A percentile compares a stretch with the other conserved stretches of the same genome.
These are phyloP conservation scores for Ascochyta rabiei DNA, from an alignment of 2,329 filamentous ascomycete species.

Conservation along the genomic window DNA sequence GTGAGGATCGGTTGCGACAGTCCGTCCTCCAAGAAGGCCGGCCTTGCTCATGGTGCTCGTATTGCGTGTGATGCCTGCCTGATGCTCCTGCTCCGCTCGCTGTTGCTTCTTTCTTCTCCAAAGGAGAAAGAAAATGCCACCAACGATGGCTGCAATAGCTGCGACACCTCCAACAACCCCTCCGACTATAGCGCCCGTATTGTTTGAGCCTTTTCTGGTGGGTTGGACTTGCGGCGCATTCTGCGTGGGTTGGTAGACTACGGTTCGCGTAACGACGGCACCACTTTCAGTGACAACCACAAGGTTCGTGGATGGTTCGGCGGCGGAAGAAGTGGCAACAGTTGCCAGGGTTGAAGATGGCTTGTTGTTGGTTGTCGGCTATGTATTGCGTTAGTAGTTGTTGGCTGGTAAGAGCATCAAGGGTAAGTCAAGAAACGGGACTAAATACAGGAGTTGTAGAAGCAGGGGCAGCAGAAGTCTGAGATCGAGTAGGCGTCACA, in stretches of 20 bases:
- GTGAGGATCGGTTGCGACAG: slow-evolving; percentile 22
- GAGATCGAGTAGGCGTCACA: slow-evolving; percentile 9
- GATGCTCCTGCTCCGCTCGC: slow-evolving; percentile 25
- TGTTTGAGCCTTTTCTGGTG: slow-evolving; percentile 22
- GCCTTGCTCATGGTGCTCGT: slow-evolving; percentile 56
- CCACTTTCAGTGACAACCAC: slow-evolving; percentile 53
- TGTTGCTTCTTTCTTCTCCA: slow-evolving; percentile 42
- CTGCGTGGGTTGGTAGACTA: slow-evolving; percentile 46
- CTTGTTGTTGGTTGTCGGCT: slow-evolving; percentile 2
- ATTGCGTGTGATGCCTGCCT: slow-evolving; percentile 47
- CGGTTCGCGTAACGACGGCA: slow-evolving; percentile 51
- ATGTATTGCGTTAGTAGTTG: neutral
- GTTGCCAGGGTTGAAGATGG: slow-evolving; percentile 26
- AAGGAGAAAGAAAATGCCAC: slow-evolving; percentile 49
- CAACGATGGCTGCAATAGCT: slow-evolving; percentile 31
- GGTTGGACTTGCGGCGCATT: neutral
- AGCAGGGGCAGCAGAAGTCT: slow-evolving; percentile 14
- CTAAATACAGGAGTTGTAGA: slow-evolving; percentile 25
- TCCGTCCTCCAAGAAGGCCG: slow-evolving; percentile 47
- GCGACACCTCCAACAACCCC: slow-evolving; percentile 51
- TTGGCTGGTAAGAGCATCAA: neutral
- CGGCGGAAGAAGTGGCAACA: slow-evolving; percentile 6
- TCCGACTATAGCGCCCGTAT: slow-evolving; percentile 54
- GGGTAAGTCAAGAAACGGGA: slow-evolving; percentile 17
- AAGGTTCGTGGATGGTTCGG: slow-evolving; percentile 31